Base-by-base conservation (phyloP, 2,329 filamentous ascomycete genomes). In the Tolypocladium tropicale region DNA sequence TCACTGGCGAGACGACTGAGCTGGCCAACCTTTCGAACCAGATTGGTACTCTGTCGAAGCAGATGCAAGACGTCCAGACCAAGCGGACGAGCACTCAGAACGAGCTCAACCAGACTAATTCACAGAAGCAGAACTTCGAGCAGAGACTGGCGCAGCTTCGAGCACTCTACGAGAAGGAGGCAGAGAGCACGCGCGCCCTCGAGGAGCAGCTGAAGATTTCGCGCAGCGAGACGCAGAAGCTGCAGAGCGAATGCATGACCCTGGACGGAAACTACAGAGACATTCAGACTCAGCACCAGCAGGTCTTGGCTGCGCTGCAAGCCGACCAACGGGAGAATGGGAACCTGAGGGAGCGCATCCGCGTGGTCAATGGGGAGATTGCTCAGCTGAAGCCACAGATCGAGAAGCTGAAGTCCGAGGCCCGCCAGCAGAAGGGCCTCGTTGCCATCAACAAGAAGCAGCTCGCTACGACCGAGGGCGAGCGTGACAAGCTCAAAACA, bases 401-500 rank as follows among this genome's bases (percentile, higher is more conserved):
- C 54, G 94, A 99, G 70, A 97, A 96, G 76, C 80, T 95, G 64
- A 91, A 89, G 69, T 90, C 88, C 14, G 91, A 96, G 64, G 91
- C 91, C 30, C 85, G 94, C 46, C 94, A 97, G 70, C 92, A 97
- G 68, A 97, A 95, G 75, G 94, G 94, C 21, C 79, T 97, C 61
- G 93, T 95, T 33, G 92, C 94, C 48, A 99, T 99, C 74, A 96
- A 96, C 75, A 97, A 95, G 79, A 99, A 99, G 76, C 94, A 99
- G 73, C 77, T 97, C 58, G 83, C 87, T 37, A 96, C 92, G 1
- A 90, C 88, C 56, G 94, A 99, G 71, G 83, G 82, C 52, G 93
- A 97, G 70, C 83, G 89, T 34, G 93, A 97, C 58, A 93, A 90
- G 76, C 77, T 96, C 41, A 92, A 91, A 74, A 76, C 78, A 1